Conservation (phyloP, 768 basidiomycete genomes). For the Erythrobasidium yunnanense region DNA sequence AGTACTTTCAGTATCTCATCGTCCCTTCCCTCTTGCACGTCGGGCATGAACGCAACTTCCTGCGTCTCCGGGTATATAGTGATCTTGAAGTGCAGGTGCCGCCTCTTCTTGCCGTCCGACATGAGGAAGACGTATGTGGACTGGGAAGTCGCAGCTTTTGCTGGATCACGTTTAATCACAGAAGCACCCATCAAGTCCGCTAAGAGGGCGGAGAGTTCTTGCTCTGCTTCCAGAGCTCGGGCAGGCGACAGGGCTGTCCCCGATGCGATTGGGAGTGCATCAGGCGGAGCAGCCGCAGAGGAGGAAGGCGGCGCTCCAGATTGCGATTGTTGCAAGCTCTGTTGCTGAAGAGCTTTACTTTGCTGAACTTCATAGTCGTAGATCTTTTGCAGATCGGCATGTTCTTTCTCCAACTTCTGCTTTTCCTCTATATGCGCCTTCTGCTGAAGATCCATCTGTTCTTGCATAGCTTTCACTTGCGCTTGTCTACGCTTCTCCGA, state of each 20-base stretch:
- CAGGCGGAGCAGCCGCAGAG: background rate
- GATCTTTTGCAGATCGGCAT: background rate
- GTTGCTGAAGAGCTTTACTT: background rate
- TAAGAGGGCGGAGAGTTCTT: background rate
- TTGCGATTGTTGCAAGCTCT: background rate
- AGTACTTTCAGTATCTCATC: conserved; percentile 2
- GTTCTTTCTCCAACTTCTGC: background rate
- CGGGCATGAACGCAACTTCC: conserved; percentile 18
- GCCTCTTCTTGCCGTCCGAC: conserved; percentile 11
- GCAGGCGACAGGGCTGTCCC: background rate
- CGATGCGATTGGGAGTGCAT: no score
- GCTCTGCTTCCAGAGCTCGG: background rate
- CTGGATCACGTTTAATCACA: no score
- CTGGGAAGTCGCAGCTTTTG: no score
- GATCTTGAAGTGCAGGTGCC: conserved; percentile 13
- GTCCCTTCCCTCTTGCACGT: conserved; percentile 9
- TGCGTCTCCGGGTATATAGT: background rate
- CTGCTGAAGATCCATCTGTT: background rate
- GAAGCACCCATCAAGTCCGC: background rate
- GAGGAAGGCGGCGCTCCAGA: background rate
- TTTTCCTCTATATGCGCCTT: background rate
- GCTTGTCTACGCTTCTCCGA: background rate
- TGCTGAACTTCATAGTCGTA: background rate
- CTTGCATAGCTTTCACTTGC: background rate
- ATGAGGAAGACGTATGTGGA: conserved; percentile 9